Conservation (phyloP, 139 green algal genomes). For the Micractinium sp. region DNA sequence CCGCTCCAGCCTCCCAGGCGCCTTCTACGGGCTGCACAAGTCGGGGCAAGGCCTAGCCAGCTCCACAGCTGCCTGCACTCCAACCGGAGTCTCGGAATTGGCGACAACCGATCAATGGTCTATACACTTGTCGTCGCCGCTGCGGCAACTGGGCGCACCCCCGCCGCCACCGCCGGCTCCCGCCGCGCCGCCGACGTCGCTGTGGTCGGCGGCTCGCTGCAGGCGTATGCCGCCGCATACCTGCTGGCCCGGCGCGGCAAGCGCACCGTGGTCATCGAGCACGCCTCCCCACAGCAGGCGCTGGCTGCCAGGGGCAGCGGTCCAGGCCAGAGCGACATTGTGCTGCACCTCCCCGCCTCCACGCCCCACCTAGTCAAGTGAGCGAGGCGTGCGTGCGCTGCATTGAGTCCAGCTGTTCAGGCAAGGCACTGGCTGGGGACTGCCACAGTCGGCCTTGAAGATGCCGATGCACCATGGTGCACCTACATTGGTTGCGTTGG, state of each 20-base stretch:
- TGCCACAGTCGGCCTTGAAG: too few species aligned
- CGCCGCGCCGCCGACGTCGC: conserved; percentile 11
- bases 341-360: conserved; percentile 10
- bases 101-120: not conserved
- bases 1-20: too few species aligned
- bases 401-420: too few species aligned
- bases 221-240: conserved; percentile 23
- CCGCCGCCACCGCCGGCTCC: not conserved
- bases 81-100: not conserved
- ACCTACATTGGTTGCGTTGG: too few species aligned
- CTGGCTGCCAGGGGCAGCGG: not conserved
- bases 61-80: too few species aligned
- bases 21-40: too few species aligned
- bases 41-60: too few species aligned
- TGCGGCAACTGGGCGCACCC: not conserved
- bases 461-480: too few species aligned
- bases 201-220: conserved; percentile 11
- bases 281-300: not conserved
- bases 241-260: conserved; percentile 9
- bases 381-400: not conserved
- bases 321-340: not conserved
- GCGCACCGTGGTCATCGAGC: conserved; percentile 2
- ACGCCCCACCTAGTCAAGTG: conserved; percentile 21
- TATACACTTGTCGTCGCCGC: not conserved
- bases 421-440: too few species aligned